Percentiles rank a stretch among this genome's conserved stretches.
Evolutionary conservation across 164 flowering plant genomes (phyloP).

Genomic region (Berberis vulgaris): DNA sequence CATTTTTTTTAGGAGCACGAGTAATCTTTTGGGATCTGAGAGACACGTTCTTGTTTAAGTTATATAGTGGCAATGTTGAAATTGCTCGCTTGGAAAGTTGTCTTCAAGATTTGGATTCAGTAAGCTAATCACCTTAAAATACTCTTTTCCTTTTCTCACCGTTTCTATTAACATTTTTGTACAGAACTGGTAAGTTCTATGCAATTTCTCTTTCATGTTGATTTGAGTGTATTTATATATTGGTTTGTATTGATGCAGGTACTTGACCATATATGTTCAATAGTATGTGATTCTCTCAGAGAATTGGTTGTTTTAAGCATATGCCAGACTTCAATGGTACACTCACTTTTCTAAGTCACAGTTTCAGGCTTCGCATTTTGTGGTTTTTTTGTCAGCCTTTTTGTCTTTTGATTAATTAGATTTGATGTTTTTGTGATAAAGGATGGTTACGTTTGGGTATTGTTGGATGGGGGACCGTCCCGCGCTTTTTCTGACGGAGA

Average conservation of each 20-base stretch:
- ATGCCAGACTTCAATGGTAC: conserved; percentile 58
- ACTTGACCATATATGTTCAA: conserved; percentile 50
- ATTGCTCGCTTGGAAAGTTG: conserved; percentile 54
- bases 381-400: background rate
- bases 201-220: background rate
- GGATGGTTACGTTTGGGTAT: conserved; percentile 67
- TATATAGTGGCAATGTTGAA: conserved; percentile 64
- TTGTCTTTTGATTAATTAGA: conserved; percentile 4
- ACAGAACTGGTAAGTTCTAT: background rate
- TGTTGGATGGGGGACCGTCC: conserved; percentile 88
- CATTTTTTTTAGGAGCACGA: conserved; percentile 43
- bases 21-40: conserved; percentile 77
- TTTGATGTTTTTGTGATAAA: conserved; percentile 13
- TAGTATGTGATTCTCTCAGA: conserved; percentile 48
- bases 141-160: background rate
- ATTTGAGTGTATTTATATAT: background rate
- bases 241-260: conserved; percentile 31
- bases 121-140: conserved; percentile 27
- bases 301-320: conserved; percentile 63
- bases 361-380: background rate
- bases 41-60: conserved; percentile 38
- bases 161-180: background rate
- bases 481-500: conserved; percentile 69
- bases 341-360: conserved; percentile 7
- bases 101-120: conserved; percentile 58